Conservation (phyloP, 352 stramenopile genomes). For the Globisporangium canariense region DNA sequence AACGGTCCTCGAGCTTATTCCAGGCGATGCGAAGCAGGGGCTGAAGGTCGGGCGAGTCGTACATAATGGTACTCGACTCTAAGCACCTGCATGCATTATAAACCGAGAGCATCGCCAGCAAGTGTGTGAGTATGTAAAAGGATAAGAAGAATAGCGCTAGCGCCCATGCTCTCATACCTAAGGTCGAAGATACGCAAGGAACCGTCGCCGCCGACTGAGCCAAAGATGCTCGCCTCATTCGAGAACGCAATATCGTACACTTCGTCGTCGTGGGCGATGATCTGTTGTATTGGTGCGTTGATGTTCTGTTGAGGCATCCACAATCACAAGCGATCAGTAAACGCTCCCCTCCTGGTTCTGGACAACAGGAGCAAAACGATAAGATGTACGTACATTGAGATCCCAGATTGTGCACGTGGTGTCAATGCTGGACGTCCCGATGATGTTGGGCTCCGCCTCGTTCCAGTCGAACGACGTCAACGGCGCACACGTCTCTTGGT, state of each 20-base stretch:
- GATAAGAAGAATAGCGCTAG: background rate
- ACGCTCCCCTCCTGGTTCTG: background rate
- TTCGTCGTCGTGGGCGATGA: constrained; percentile 98
- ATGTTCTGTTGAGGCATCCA: constrained; percentile 33
- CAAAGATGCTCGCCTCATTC: constrained; percentile 93
- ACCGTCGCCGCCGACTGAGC: constrained; percentile 95
- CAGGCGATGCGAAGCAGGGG: constrained; percentile 94
- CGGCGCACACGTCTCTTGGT: constrained; percentile 93
- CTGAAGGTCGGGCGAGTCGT: constrained; percentile 87
- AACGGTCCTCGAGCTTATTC: constrained; percentile 98
- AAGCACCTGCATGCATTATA: constrained; percentile 39
- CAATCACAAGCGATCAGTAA: background rate
- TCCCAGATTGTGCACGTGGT: constrained; percentile 99
- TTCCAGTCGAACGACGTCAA: constrained; percentile 99
- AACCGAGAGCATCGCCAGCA: background rate
- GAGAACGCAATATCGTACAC: constrained; percentile 98
- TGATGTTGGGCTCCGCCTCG: constrained; percentile 92
- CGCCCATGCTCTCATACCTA: constrained; percentile 41
- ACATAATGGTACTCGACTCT: constrained; percentile 96
- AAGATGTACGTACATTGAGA: constrained; percentile 75
- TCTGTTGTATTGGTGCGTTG: constrained; percentile 86
- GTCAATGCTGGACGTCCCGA: constrained; percentile 96
- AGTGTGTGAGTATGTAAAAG: background rate
- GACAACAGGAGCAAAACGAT: background rate
- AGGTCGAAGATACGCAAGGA: constrained; percentile 97